Evolutionary conservation across 2,329 filamentous ascomycete genomes (phyloP), one percentile per base, ranked within the genome.

Genomic region (Paecilomyces sp.): DNA sequence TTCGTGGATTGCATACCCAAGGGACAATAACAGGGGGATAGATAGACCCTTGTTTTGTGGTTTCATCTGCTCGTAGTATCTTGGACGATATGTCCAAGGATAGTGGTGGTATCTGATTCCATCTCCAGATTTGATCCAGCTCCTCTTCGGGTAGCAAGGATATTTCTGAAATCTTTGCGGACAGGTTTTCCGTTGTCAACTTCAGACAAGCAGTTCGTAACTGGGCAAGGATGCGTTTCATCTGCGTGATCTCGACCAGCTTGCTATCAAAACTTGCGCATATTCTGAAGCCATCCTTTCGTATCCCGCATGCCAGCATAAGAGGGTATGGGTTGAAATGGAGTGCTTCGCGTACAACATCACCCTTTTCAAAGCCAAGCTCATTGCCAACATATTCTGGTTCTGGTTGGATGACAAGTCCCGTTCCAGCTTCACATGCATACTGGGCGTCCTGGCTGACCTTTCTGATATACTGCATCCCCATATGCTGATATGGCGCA

Each of bases 301-400:
- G 68, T 5, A 80, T 74, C 4, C 76, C 77, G 63, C 73, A 80
- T 2, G 71, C 79, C 24, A 82, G 61, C 80, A 82, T 82, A 1
- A 82, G 70, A 3, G 79, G 76, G 60, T 82, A 82, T 0, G 79
- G 74, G 57, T 79, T 80, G 66, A 80, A 80, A 60, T 79, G 76
- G 55, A 69, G 66, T 1, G 72, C 72, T 57, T 74, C 72, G 9
- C 63, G 69, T 2, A 72, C 71, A 8, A 72, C 70, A 58, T 77
- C 74, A 25, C 70, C 74, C 11, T 65, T 53, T 8, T 64, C 59
- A 56, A 77, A 75, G 2, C 75, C 75, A 58, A 77, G 71, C 30
- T 76, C 74, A 36, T 65, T 69, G 28, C 69, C 70, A 24, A 64
- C 66, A 47, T 74, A 74, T 31, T 76, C 72, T 0, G 74, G 70